Base-by-base conservation (phyloP, 1,284 basidiomycete genomes). In the Cryptococcus sp. region DNA sequence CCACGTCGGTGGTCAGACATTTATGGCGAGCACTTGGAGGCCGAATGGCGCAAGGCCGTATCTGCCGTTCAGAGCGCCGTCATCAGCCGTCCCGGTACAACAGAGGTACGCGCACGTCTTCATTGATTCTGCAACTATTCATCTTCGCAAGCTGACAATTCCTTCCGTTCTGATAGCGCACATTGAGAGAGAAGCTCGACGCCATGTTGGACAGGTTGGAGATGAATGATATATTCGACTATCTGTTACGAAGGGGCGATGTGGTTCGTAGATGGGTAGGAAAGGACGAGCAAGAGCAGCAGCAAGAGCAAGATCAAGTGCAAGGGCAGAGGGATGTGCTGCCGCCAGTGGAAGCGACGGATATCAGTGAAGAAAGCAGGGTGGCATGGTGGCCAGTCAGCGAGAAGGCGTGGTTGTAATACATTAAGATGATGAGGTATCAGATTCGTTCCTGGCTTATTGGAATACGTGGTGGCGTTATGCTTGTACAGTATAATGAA, bases 1-100 rank as follows among this genome's bases (percentile, higher is more conserved):
- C 89, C 90, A 35, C 82, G 89, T 47, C 83, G 88, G 23, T 93
- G 91, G 91, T 73, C 88, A 44, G 87, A 90, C 72, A 84, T 91
- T 52, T 80, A 80, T 49, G 91, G 91, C 1, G 69, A 73, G 17
- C 83, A 82, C 65, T 79, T 90, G 40, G 71, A 78, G 8, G 84
- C 85, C 51, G 82, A 85, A 41, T 93, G 89, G 89, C 82, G 85
- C 53, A 84, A 85, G 40, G 87, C 85, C 11, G 71, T 87, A 46
- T 82, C 85, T 61, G 85, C 87, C n/a, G 85, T 89, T 27, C 81
- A 86, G 47, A 85, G 87, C 4, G 75, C 86, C 35, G 71, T 93
- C 48, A 75, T 89, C 41, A 83, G 85, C 60, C 82, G 86, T 61
- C 89, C 91, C 11, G 90, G 89, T 2, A 84, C 90, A 50, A 83